Conservation (phyloP, 352 stramenopile species). For the Phytophthora pini region DNA sequence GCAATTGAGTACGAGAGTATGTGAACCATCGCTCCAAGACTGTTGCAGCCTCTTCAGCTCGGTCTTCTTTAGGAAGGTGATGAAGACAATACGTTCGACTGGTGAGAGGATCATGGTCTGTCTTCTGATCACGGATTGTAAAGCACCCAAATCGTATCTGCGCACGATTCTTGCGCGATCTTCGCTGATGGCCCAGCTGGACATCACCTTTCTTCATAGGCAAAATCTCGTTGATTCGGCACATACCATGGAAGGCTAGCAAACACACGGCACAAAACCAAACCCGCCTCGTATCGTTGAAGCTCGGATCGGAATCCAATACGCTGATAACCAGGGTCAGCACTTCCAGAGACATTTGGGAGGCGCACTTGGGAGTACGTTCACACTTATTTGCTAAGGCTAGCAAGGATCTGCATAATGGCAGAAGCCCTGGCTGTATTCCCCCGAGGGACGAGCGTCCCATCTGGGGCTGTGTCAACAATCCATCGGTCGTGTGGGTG, state of each 20-base stretch:
- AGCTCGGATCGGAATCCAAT: no score
- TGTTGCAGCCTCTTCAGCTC: background rate
- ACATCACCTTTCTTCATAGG: no score
- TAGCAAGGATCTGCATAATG: background rate
- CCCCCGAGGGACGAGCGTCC: background rate
- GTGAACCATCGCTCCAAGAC: background rate
- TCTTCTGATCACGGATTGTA: background rate
- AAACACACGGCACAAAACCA: no score
- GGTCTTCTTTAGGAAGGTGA: background rate
- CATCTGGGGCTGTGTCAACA: no score
- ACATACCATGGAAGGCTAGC: no score
- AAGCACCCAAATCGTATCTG: background rate
- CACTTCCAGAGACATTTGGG: background rate
- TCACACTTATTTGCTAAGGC: background rate
- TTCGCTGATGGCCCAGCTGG: no score
- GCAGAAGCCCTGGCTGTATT: slow-evolving; percentile 9
- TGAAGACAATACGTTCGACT: background rate
- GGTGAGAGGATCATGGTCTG: background rate
- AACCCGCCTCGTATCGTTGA: no score
- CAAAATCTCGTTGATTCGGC: no score
- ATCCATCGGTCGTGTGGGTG: no score
- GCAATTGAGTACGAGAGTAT: no score
- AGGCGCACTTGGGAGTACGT: background rate
- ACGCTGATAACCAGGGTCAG: background rate
- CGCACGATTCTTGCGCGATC: no score